Evolutionary conservation across 257 asterid genomes (phyloP).

Genomic region (Handroanthus guayacan): DNA sequence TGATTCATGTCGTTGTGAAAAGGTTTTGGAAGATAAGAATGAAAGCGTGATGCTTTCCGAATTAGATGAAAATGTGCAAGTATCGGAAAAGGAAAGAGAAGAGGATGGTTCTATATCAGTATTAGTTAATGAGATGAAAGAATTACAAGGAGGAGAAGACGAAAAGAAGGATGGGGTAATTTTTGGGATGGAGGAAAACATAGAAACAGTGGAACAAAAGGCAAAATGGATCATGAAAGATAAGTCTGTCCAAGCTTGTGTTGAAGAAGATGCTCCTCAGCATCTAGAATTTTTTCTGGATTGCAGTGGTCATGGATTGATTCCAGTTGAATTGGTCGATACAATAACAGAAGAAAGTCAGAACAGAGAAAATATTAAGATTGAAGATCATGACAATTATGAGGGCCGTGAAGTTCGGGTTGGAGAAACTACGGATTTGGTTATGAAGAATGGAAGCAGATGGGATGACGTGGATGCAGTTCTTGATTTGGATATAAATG

Average conservation of each 20-base stretch:
- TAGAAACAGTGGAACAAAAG: slow-evolving; percentile 33
- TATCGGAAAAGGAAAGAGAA: slow-evolving; percentile 3
- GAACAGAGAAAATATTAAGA: slow-evolving; percentile 5
- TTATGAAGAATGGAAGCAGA: slow-evolving; percentile 29
- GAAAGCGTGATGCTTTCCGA: slow-evolving; percentile 14
- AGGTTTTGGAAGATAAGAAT: neutral
- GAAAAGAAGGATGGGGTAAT: slow-evolving; percentile 6
- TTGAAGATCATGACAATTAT: slow-evolving; percentile 10
- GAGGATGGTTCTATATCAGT: slow-evolving; percentile 7
- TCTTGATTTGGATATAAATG: slow-evolving; percentile 33
- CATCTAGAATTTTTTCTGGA: slow-evolving; percentile 71
- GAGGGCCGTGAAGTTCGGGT: slow-evolving; percentile 25
- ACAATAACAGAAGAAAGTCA: slow-evolving; percentile 30
- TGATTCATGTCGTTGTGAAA: slow-evolving; percentile 31
- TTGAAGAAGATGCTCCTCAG: slow-evolving; percentile 48
- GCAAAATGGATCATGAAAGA: slow-evolving; percentile 42
- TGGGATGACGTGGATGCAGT: slow-evolving; percentile 29
- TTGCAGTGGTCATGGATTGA: slow-evolving; percentile 46
- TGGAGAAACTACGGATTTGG: slow-evolving; percentile 18
- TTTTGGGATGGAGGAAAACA: slow-evolving; percentile 19
- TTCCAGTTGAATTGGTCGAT: slow-evolving; percentile 36
- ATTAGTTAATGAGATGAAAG: slow-evolving; percentile 23
- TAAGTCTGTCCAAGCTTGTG: slow-evolving; percentile 53
- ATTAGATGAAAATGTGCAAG: slow-evolving; percentile 14
- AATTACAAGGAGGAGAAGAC: slow-evolving; percentile 1